Percentiles rank a stretch among this genome's conserved stretches.
Conservation (phyloP, 2,329 filamentous ascomycete genomes). For the Phyllachora maydis region DNA sequence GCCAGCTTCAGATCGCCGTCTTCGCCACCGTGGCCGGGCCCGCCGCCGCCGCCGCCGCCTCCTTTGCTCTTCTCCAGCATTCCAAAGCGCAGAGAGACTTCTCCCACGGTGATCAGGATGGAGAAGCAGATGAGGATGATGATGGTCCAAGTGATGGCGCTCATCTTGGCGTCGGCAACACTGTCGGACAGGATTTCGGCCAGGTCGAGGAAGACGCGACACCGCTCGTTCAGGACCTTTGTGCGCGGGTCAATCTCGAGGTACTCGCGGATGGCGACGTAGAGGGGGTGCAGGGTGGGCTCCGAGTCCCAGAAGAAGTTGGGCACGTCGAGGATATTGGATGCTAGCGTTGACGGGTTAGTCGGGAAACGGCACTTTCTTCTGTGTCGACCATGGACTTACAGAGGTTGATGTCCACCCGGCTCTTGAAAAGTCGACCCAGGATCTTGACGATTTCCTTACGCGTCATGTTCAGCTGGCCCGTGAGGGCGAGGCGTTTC, state of each 20-base stretch:
- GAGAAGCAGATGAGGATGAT: slow-evolving; percentile 83
- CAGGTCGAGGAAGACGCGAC: slow-evolving; percentile 86
- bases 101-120: slow-evolving; percentile 76
- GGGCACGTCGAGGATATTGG: slow-evolving; percentile 86
- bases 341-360: slow-evolving; percentile 35
- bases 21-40: slow-evolving; percentile 3
- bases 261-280: slow-evolving; percentile 87
- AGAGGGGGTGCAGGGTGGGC: slow-evolving; percentile 83
- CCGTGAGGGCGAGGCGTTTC: slow-evolving; percentile 71
- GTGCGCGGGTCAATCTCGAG: slow-evolving; percentile 93
- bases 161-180: slow-evolving; percentile 90
- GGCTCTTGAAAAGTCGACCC: slow-evolving; percentile 74
- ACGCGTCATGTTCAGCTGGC: slow-evolving; percentile 75
- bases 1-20: too few species aligned
- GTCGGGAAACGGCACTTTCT: slow-evolving; percentile 3
- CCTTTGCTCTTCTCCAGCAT: slow-evolving; percentile 34
- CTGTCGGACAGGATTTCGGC: slow-evolving; percentile 87
- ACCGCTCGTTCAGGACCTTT: slow-evolving; percentile 91
- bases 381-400: too few species aligned
- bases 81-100: slow-evolving; percentile 71
- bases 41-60: slow-evolving; percentile 1
- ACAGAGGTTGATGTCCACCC: slow-evolving; percentile 96
- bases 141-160: slow-evolving; percentile 91
- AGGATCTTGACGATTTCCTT: slow-evolving; percentile 86
- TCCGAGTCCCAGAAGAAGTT: slow-evolving; percentile 99